Base-by-base conservation (phyloP, 169 alveolate genomes). In the Cryptosporidium baileyi region DNA sequence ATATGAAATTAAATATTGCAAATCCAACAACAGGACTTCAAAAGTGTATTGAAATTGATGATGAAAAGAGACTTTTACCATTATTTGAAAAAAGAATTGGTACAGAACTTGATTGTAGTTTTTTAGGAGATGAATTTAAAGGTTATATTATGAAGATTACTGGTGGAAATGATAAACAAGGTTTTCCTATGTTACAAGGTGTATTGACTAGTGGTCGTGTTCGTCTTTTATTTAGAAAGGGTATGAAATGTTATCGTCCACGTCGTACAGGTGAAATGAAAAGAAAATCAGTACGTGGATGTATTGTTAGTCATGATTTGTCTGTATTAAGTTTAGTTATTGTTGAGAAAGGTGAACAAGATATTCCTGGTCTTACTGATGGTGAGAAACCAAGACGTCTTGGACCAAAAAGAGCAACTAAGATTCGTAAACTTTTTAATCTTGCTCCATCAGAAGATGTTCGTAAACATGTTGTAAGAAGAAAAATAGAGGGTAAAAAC, bases 181-280 rank as follows among this genome's bases (percentile, higher is more conserved):
- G 99, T 40, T 98, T 98, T 94, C 99, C 99, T 61, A 98, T 98
- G 99, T 95, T 97, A 96, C 99, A 97, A 93, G 99, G 99, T 54
- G 98, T 98, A 82, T 89, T 98, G 26, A 81, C 90, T 52, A 94
- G 91, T 80, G 91, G 89, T 34, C 92, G 96, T 90, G 96, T 91
- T 49, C 90, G 95, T 88, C 89, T 95, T 34, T 81, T 95, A 41
- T 88, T 95, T 61, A 90, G 91, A 67, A 92, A 91, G 63, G 95
- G 97, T 41, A 94, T 94, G 96, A 94, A 94, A 81, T 94, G 98
- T 94, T 98, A 94, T 95, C 96, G 99, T 44, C 99, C 98, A 59
- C 96, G 99, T 88, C 96, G 99, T 82, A 93, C 94, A 57, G 99
- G 99, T 81, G 98, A 96, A 89, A 95, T 94, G 94, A 97, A 96